These are phyloP conservation scores for Candida easanensis DNA, from an alignment of 805 yeast species.

Conservation along the genomic window DNA sequence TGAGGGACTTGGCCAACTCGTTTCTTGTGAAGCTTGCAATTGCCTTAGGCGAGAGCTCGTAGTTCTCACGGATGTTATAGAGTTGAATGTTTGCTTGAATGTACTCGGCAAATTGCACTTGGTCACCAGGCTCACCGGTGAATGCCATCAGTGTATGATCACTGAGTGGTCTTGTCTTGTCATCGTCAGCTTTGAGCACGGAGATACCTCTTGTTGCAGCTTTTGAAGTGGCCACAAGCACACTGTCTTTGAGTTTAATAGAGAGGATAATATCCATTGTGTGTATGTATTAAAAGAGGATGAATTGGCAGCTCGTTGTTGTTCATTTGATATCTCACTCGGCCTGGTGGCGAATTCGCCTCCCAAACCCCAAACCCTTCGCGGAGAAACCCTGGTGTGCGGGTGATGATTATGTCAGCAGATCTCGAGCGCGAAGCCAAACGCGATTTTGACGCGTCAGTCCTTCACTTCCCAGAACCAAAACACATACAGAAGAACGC, in stretches of 20 bases:
- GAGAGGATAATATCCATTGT: slow-evolving; percentile 90
- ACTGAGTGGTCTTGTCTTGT: slow-evolving; percentile 73
- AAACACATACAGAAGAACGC: neutral
- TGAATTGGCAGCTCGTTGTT: neutral
- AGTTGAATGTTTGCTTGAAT: slow-evolving; percentile 90
- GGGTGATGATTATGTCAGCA: too few species aligned
- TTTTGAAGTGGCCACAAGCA: slow-evolving; percentile 89
- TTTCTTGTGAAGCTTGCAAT: slow-evolving; percentile 86
- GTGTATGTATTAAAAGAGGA: neutral
- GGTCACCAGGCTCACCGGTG: slow-evolving; percentile 94
- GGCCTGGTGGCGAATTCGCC: slow-evolving; percentile 11
- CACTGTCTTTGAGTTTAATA: slow-evolving; percentile 74
- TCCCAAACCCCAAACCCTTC: slow-evolving; percentile 1
- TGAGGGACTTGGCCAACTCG: slow-evolving; percentile 80
- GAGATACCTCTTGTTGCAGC: slow-evolving; percentile 92
- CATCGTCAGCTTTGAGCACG: slow-evolving; percentile 72
- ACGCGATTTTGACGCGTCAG: slow-evolving; percentile 3
- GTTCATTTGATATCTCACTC: too few species aligned
- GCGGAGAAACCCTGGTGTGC: slow-evolving; percentile 1
- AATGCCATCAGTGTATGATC: slow-evolving; percentile 79
- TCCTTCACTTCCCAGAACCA: neutral
- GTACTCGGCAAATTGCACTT: slow-evolving; percentile 87
- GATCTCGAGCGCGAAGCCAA: too few species aligned
- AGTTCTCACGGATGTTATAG: slow-evolving; percentile 79
- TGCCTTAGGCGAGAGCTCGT: slow-evolving; percentile 80